These are phyloP conservation scores for Tripidium arundinaceum DNA, from an alignment of 202 grass and related monocot genomes.

Conservation along the genomic window DNA sequence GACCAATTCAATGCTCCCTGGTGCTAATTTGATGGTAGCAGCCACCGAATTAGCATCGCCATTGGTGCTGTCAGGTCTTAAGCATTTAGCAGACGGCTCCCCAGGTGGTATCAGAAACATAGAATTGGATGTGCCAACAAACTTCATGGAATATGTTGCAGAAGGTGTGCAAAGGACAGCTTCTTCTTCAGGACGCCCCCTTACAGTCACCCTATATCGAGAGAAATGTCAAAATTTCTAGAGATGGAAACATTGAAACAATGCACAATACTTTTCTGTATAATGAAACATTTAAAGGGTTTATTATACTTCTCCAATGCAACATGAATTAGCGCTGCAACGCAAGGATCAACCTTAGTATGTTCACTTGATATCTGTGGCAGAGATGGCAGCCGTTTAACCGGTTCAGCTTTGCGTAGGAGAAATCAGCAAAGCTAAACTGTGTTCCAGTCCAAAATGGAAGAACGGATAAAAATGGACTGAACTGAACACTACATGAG, in stretches of 20 bases:
- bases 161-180: conserved; percentile 87
- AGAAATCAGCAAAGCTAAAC: background rate
- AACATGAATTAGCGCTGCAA: background rate
- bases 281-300: background rate
- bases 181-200: conserved; percentile 74
- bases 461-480: background rate
- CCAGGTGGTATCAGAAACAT: conserved; percentile 69
- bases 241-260: background rate
- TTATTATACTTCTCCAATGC: background rate
- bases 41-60: conserved; percentile 15
- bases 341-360: background rate
- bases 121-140: conserved; percentile 88
- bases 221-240: background rate
- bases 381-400: background rate
- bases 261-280: background rate
- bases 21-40: conserved; percentile 70
- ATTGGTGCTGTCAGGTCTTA: background rate
- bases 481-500: too few relatives aligned
- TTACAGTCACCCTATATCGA: conserved; percentile 52
- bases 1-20: conserved; percentile 72
- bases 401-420: background rate
- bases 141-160: conserved; percentile 92
- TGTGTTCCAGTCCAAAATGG: background rate
- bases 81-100: conserved; percentile 18
- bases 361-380: background rate